Evolutionary conservation across 1,284 basidiomycete genomes (phyloP).

Genomic region (Tremellales sp.): DNA sequence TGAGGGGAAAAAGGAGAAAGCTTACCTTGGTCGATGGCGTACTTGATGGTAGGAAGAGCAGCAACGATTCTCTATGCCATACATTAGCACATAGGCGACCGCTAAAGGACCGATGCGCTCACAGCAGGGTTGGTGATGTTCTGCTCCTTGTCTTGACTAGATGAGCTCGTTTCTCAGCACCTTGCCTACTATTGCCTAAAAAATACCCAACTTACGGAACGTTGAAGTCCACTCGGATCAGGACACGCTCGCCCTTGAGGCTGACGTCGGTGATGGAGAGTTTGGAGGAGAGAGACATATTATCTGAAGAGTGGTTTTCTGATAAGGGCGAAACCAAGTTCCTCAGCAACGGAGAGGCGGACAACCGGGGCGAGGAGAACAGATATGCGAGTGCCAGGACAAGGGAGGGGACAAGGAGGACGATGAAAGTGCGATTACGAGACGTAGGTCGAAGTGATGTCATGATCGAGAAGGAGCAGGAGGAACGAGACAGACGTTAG

Average conservation of each 20-base stretch:
- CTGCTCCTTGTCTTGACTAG: constrained; percentile 57
- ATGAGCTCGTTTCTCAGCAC: constrained; percentile 1
- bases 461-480: not conserved
- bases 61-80: constrained; percentile 80
- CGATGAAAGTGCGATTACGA: too few species aligned
- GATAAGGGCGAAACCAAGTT: too few species aligned
- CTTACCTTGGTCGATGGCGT: constrained; percentile 82
- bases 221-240: constrained; percentile 98
- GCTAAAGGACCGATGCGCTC: constrained; percentile 41
- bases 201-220: constrained; percentile 59
- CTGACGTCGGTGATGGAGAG: constrained; percentile 87
- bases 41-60: constrained; percentile 92
- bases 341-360: too few species aligned
- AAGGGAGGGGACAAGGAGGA: constrained; percentile 12
- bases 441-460: constrained; percentile 2
- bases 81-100: not conserved
- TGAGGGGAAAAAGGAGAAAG: not conserved
- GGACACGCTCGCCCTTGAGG: constrained; percentile 77
- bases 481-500: constrained; percentile 6
- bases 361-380: too few species aligned
- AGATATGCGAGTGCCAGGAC: constrained; percentile 10
- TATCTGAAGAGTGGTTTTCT: too few species aligned
- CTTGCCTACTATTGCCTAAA: constrained; percentile 46
- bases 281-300: constrained; percentile 95
- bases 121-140: constrained; percentile 96